Evolutionary conservation across 169 alveolate genomes (phyloP), one percentile per base, ranked within the genome.

Genomic region (Cryptosporidium muris): DNA sequence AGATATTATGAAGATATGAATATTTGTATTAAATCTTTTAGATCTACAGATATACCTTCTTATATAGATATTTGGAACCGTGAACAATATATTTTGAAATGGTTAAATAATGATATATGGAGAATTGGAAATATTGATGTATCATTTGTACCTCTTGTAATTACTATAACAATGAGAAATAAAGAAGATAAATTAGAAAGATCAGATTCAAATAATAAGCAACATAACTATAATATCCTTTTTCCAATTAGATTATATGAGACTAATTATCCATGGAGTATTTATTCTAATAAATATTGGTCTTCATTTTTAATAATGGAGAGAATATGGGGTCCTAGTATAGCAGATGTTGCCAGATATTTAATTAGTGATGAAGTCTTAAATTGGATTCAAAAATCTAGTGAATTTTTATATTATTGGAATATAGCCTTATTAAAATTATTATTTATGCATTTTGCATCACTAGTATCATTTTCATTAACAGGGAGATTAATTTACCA

Each of bases 261-360:
- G 34, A 43, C 85, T 62, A 48, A 42, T 38, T 60, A 56, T 49
- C 85, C 85, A 3, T 74, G 85, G 85, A 66, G 14, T 37, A 45
- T 2, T 58, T 9, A 16, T 11, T 40, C 66, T 6, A 63, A 63
- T 4, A 74, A n/a, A 38, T 74, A 25, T 48, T 74, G 85, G 85
- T 74, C 85, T 11, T 74, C 85, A 25, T 74, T 54, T 9, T 42
- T 74, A 34, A 25, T 74, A 6, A 74, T 74, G 85, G 74, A 58
- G 45, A 37, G 49, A 43, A 58, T 74, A 34, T 7, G n/a, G 7
- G 85, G 85, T 34, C 74, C 68, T 43, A 74, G 74, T 6, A 25
- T 74, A 43, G 43, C 68, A 7, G 68, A 74, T 60, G 16, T 74
- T 12, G 54, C 67, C 56, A 58, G 45, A 2, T 74, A 47, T 38